These are phyloP conservation scores for Picochlorum sp. DNA, from an alignment of 139 green algal genomes.

Conservation along the genomic window DNA sequence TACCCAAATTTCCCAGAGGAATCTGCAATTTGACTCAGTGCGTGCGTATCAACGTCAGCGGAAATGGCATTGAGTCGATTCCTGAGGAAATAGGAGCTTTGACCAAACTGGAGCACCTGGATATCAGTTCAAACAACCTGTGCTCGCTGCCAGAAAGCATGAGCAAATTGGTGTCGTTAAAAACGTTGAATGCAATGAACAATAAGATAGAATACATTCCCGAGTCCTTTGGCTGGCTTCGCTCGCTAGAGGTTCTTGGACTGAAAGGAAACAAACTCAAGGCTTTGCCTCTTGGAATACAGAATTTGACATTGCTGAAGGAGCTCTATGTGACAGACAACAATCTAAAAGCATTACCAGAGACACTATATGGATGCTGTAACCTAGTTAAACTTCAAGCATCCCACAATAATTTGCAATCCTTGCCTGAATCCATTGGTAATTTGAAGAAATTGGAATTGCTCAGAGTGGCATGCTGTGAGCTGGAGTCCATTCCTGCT, in stretches of 20 bases:
- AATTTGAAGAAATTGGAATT: constrained; percentile 55
- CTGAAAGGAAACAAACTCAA: constrained; percentile 32
- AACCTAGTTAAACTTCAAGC: constrained; percentile 32
- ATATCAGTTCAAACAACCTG: constrained; percentile 37
- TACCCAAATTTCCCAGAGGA: not conserved
- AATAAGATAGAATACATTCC: constrained; percentile 46
- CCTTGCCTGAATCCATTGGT: constrained; percentile 44
- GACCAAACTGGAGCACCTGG: constrained; percentile 38
- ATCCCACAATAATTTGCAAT: constrained; percentile 59
- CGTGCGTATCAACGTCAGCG: constrained; percentile 1
- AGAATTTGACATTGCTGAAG: constrained; percentile 6
- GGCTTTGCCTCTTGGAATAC: constrained; percentile 13
- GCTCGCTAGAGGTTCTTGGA: constrained; percentile 29
- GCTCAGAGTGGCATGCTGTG: constrained; percentile 52
- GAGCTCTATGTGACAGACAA: constrained; percentile 32
- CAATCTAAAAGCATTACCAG: constrained; percentile 5
- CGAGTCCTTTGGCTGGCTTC: constrained; percentile 24
- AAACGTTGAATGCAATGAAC: constrained; percentile 35
- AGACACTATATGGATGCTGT: not conserved
- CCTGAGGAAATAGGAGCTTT: constrained; percentile 42
- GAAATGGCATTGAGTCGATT: constrained; percentile 33
- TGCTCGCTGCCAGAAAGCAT: constrained; percentile 25
- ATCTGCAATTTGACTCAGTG: constrained; percentile 2
- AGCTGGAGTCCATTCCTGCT: constrained; percentile 31
- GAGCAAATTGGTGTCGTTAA: constrained; percentile 19